Conservation (phyloP, 2,329 filamentous ascomycete species). For the Zasmidium cellare region DNA sequence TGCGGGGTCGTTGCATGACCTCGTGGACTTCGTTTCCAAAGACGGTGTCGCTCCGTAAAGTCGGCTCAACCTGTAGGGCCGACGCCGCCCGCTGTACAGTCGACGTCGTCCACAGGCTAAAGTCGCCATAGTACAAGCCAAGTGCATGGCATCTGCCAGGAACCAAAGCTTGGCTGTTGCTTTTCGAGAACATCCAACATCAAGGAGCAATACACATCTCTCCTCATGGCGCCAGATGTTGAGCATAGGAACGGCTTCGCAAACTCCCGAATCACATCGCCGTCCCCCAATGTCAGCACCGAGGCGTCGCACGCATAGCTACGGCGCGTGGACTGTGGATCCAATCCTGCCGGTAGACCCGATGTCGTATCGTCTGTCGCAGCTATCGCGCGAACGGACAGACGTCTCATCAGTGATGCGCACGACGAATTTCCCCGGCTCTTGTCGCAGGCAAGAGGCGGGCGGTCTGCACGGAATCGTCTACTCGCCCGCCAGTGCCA, state of each 20-base stretch:
- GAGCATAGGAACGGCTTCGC: background rate
- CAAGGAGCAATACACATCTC: too few relatives aligned
- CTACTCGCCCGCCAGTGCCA: background rate
- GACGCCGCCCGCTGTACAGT: background rate
- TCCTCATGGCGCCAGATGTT: too few relatives aligned
- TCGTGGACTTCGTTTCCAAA: background rate
- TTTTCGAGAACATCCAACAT: background rate
- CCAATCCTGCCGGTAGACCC: background rate
- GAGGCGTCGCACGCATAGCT: background rate
- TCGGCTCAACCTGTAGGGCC: background rate
- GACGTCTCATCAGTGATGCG: background rate
- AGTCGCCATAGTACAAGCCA: background rate
- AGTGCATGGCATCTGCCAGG: background rate
- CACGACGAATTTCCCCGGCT: background rate
- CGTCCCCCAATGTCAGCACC: background rate
- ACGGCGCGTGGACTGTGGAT: background rate
- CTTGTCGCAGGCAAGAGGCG: background rate
- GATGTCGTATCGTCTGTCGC: background rate
- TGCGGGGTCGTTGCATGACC: background rate
- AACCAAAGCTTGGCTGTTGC: conserved; percentile 1
- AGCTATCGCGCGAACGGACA: background rate
- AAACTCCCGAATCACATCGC: background rate
- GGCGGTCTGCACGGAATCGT: background rate
- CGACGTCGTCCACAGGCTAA: background rate
- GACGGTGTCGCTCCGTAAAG: background rate